A percentile compares a stretch with the other conserved stretches of the same genome.
Evolutionary conservation across 1,139 yeast species (phyloP).

Genomic region (Lodderomyces parapsilosis): DNA sequence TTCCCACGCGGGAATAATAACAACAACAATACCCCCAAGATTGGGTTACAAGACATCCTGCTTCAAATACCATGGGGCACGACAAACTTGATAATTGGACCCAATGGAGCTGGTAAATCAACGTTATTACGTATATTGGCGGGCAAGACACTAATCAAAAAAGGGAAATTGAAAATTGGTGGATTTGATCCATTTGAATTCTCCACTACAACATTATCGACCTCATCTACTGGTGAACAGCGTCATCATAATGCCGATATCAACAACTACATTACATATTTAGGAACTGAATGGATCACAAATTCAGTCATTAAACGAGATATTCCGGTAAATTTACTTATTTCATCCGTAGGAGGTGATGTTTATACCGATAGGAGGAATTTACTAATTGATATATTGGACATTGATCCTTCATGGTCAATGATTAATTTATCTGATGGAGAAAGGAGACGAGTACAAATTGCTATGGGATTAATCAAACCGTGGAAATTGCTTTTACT

Average conservation of each 20-base stretch:
- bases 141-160: conserved; percentile 82
- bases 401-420: conserved; percentile 85
- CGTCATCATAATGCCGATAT: conserved; percentile 43
- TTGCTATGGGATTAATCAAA: conserved; percentile 86
- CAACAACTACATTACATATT: conserved; percentile 58
- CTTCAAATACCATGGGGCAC: conserved; percentile 67
- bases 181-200: conserved; percentile 87
- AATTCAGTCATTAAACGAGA: conserved; percentile 89
- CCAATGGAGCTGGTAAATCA: conserved; percentile 97
- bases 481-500: conserved; percentile 85
- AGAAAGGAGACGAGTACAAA: conserved; percentile 88
- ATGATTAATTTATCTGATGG: conserved; percentile 94
- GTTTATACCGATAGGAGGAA: conserved; percentile 73
- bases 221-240: conserved; percentile 30
- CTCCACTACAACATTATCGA: no score
- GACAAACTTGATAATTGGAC: conserved; percentile 79
- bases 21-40: conserved; percentile 37
- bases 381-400: conserved; percentile 68
- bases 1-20: conserved; percentile 51
- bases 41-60: conserved; percentile 67
- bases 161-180: conserved; percentile 66
- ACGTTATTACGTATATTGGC: conserved; percentile 81
- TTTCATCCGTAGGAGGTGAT: conserved; percentile 85
- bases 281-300: conserved; percentile 98
- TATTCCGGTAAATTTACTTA: conserved; percentile 77